Percentiles rank a stretch among this genome's conserved stretches.
Evolutionary conservation across 352 stramenopile genomes (phyloP).

Genomic region (Aphanomyces invadans): DNA sequence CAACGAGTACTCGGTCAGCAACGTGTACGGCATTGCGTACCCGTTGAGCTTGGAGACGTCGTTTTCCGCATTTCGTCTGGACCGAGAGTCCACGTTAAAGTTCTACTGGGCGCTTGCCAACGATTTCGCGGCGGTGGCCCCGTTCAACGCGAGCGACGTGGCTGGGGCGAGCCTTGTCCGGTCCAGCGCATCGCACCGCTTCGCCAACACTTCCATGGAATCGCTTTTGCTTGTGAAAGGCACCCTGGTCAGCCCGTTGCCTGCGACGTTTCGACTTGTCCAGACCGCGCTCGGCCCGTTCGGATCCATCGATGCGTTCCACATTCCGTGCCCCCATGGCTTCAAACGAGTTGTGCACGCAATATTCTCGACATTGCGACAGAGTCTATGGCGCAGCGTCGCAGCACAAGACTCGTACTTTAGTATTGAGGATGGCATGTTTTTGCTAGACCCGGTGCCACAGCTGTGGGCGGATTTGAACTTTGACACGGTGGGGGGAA

Average conservation of each 20-base stretch:
- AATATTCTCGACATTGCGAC: background rate
- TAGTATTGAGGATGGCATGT: background rate
- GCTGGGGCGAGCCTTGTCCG: background rate
- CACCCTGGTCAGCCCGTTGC: background rate
- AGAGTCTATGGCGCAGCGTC: background rate
- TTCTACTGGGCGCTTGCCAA: constrained; percentile 15
- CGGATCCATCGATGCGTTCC: background rate
- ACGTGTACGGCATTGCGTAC: background rate
- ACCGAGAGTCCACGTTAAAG: background rate
- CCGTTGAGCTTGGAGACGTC: background rate
- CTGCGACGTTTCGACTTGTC: background rate
- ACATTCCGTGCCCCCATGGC: background rate
- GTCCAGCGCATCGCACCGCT: background rate
- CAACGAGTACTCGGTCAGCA: constrained; percentile 1
- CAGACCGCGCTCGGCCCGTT: background rate
- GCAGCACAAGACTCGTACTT: background rate
- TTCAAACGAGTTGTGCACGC: background rate
- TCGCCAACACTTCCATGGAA: background rate
- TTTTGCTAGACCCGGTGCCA: background rate
- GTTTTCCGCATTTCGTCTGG: background rate
- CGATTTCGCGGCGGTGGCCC: background rate
- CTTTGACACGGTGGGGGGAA: background rate
- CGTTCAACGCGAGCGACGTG: constrained; percentile 3
- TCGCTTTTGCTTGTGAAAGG: background rate
- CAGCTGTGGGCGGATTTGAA: background rate